Evolutionary conservation across 495 filamentous ascomycete genomes (phyloP).

Genomic region (Xylaria curta): DNA sequence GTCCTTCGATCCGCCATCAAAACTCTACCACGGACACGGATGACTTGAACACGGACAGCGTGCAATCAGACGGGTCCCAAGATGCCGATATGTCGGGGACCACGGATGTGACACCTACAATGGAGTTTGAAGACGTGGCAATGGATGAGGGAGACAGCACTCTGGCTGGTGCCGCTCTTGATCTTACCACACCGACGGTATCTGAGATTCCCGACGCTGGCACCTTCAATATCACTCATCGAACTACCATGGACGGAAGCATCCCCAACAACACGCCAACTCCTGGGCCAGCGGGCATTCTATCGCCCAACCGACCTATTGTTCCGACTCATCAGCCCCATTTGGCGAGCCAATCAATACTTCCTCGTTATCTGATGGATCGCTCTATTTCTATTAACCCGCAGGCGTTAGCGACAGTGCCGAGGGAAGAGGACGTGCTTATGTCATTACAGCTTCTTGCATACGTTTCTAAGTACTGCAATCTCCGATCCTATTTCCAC

Average conservation of each 20-base stretch:
- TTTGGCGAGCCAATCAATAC: constrained; percentile 62
- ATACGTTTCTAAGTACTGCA: constrained; percentile 98
- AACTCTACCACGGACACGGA: constrained; percentile 86
- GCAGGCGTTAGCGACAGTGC: constrained; percentile 83
- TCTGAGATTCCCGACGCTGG: constrained; percentile 84
- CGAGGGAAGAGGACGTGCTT: constrained; percentile 93
- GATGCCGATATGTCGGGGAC: constrained; percentile 74
- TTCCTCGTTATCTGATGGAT: constrained; percentile 78
- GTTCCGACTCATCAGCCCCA: constrained; percentile 75
- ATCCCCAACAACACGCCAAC: constrained; percentile 68
- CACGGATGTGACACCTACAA: constrained; percentile 75
- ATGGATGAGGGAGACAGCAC: constrained; percentile 79
- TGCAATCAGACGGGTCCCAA: constrained; percentile 69
- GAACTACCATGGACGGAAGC: constrained; percentile 84
- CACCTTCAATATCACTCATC: constrained; percentile 96
- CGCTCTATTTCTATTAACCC: constrained; percentile 67
- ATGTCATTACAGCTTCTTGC: constrained; percentile 98
- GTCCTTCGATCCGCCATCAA: constrained; percentile 86
- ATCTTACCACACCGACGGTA: constrained; percentile 75
- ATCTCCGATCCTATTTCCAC: constrained; percentile 93
- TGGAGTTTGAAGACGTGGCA: constrained; percentile 79
- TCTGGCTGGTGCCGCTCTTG: constrained; percentile 76
- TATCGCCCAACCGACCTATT: constrained; percentile 79
- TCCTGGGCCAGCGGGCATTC: constrained; percentile 67
- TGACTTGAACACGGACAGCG: constrained; percentile 79